These are phyloP conservation scores for Lactuca sativa DNA, from an alignment of 129 eudicot species.

Conservation along the genomic window DNA sequence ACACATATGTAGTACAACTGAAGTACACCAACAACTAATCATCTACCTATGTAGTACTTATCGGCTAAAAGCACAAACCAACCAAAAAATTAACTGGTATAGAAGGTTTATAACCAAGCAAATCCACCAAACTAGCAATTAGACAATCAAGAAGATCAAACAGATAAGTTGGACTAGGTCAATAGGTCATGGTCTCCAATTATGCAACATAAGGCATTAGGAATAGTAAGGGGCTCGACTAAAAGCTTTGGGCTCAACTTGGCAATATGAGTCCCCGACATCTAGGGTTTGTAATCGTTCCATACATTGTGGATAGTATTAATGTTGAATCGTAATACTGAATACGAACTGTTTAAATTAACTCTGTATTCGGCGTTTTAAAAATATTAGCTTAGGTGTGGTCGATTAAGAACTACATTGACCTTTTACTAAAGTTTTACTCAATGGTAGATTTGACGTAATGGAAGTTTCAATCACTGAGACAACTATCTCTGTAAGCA, in stretches of 20 bases:
- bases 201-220: conserved; percentile 1
- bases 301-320: not conserved
- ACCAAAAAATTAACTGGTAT: not conserved
- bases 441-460: not conserved
- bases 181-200: not conserved
- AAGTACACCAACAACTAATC: conserved; percentile 12
- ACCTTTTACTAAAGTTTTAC: not conserved
- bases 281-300: conserved; percentile 15
- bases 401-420: not conserved
- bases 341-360: not conserved
- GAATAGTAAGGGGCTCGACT: not conserved
- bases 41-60: conserved; percentile 3
- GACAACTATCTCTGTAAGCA: not conserved
- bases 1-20: conserved; percentile 4
- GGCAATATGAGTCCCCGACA: not conserved
- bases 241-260: not conserved
- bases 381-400: not conserved
- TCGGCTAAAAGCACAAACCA: not conserved
- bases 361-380: not conserved
- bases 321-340: not conserved
- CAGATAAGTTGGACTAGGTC: not conserved
- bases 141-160: not conserved
- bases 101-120: not conserved
- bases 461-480: conserved; percentile 1
- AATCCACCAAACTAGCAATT: conserved; percentile 1